A percentile compares a stretch with the other conserved stretches of the same genome.
phyloP scores from a whole-genome alignment of 345 rosid genomes.

The Eucalyptus pauciflora region DNA sequence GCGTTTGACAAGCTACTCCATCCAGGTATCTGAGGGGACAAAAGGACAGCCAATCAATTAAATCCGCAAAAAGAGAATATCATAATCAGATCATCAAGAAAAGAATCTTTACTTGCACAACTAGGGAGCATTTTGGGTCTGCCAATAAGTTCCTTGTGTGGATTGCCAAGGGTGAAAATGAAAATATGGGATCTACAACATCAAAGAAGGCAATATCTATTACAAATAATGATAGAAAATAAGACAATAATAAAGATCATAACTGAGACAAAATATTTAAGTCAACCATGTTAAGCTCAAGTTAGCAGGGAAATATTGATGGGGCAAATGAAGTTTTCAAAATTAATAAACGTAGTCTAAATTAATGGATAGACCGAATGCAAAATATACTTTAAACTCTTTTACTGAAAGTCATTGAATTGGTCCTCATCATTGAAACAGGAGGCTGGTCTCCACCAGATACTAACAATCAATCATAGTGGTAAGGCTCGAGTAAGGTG shows the following conservation, averaged over 20 bases:
- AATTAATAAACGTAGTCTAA: background rate
- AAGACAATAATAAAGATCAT: background rate
- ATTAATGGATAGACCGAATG: background rate
- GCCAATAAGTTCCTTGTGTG: conserved; percentile 86
- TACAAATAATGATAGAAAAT: background rate
- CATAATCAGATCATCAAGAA: conserved; percentile 1
- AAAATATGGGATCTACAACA: conserved; percentile 80
- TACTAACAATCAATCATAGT: background rate
- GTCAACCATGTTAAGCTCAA: background rate
- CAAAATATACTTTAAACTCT: background rate
- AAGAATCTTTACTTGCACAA: conserved; percentile 63
- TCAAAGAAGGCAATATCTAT: background rate
- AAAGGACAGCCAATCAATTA: conserved; percentile 4
- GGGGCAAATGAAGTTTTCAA: background rate
- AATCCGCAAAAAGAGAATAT: background rate
- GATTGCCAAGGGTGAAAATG: conserved; percentile 92
- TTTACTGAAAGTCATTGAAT: background rate
- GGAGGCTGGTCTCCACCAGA: background rate
- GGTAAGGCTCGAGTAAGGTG: background rate
- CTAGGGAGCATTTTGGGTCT: conserved; percentile 91
- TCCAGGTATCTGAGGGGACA: conserved; percentile 69
- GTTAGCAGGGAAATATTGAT: background rate
- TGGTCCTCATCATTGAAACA: background rate
- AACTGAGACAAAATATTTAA: background rate
- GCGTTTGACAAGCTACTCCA: conserved; percentile 99